phyloP scores from a whole-genome alignment of 495 filamentous ascomycete species.

The Aspergillus carlsbadensis region DNA sequence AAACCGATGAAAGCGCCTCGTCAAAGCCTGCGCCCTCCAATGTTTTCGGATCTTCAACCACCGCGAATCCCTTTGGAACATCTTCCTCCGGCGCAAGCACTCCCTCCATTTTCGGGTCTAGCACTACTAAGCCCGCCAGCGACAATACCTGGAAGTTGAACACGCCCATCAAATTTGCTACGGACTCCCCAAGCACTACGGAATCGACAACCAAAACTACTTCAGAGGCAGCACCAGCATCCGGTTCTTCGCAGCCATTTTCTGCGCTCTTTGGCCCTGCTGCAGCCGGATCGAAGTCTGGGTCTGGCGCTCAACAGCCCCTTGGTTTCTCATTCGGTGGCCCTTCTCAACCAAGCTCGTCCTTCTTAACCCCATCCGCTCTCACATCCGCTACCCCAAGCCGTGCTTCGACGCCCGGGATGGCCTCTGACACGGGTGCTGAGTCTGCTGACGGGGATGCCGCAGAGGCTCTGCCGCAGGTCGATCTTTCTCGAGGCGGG shows the following conservation, averaged over 20 bases:
- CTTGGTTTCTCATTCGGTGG: constrained; percentile 40
- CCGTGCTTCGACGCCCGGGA: constrained; percentile 40
- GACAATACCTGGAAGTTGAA: constrained; percentile 56
- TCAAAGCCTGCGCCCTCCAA: constrained; percentile 22
- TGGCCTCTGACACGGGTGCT: constrained; percentile 61
- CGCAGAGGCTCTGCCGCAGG: constrained; percentile 47
- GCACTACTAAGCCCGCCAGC: constrained; percentile 19
- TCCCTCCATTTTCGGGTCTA: constrained; percentile 23
- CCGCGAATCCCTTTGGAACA: constrained; percentile 20
- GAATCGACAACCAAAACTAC: constrained; percentile 23
- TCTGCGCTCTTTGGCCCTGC: constrained; percentile 43
- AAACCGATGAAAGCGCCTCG: constrained; percentile 11
- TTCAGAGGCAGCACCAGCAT: constrained; percentile 29
- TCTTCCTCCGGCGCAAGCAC: constrained; percentile 18
- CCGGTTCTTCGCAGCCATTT: constrained; percentile 36
- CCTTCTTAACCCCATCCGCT: constrained; percentile 36
- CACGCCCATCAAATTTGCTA: constrained; percentile 11
- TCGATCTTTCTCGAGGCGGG: constrained; percentile 60
- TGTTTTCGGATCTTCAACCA: constrained; percentile 26
- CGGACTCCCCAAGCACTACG: constrained; percentile 33
- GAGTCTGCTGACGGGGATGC: constrained; percentile 56
- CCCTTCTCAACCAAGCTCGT: constrained; percentile 31
- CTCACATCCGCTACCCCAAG: constrained; percentile 31
- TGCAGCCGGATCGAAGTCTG: constrained; percentile 30
- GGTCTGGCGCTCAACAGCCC: constrained; percentile 19